These are phyloP conservation scores for Hortiboletus campestris DNA, from an alignment of 768 basidiomycete genomes.

Conservation along the genomic window DNA sequence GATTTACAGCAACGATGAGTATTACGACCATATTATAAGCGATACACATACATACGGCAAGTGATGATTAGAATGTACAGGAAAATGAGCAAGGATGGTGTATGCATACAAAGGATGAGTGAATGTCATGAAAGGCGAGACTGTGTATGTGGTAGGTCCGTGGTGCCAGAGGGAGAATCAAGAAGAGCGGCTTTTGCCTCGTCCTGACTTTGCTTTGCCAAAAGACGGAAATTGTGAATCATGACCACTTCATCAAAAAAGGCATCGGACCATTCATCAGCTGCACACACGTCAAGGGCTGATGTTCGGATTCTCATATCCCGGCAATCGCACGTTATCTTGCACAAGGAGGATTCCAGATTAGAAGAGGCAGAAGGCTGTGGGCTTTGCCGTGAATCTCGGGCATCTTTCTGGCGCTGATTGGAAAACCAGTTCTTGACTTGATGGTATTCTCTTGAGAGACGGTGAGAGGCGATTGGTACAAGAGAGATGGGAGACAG, in stretches of 20 bases:
- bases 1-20: slow-evolving; percentile 29
- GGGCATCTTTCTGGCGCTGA: slow-evolving; percentile 50
- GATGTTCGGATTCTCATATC: slow-evolving; percentile 48
- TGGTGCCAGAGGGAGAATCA: slow-evolving; percentile 23
- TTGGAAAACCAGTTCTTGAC: slow-evolving; percentile 71
- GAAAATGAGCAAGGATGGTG: slow-evolving; percentile 26
- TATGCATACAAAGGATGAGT: slow-evolving; percentile 31
- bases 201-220: slow-evolving; percentile 38
- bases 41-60: slow-evolving; percentile 34
- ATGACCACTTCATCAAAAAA: slow-evolving; percentile 63
- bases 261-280: slow-evolving; percentile 56
- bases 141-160: slow-evolving; percentile 23
- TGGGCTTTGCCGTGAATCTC: slow-evolving; percentile 35
- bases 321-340: slow-evolving; percentile 37
- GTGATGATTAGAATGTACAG: slow-evolving; percentile 36
- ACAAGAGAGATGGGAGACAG: background rate
- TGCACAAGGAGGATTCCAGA: slow-evolving; percentile 35
- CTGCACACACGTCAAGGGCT: slow-evolving; percentile 42
- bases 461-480: slow-evolving; percentile 2
- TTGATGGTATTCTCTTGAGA: slow-evolving; percentile 52
- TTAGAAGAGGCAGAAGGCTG: slow-evolving; percentile 33
- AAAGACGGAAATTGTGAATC: slow-evolving; percentile 50
- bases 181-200: slow-evolving; percentile 30
- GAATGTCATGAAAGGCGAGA: slow-evolving; percentile 23
- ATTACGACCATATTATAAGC: slow-evolving; percentile 32